Percentiles rank a stretch among this genome's conserved stretches.
These are phyloP conservation scores for Stagonosporopsis rhizophila DNA, from an alignment of 2,329 filamentous ascomycete genomes.

Conservation along the genomic window DNA sequence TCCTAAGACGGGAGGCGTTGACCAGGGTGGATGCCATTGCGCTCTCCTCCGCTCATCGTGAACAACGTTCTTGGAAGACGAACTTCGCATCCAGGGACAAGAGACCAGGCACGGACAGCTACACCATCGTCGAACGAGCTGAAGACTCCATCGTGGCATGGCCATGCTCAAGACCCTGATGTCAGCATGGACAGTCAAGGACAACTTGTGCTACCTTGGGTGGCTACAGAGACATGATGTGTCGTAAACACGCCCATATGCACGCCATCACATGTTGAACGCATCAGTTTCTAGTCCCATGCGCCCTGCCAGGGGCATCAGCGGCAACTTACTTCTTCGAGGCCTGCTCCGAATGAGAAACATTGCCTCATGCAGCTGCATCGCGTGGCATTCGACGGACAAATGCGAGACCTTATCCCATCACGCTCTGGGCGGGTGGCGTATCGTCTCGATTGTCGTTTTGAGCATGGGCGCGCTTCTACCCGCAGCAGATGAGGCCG, in stretches of 20 bases:
- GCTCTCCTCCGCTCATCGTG: conserved; percentile 13
- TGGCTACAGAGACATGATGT: neutral
- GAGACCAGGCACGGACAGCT: neutral
- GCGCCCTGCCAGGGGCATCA: conserved; percentile 12
- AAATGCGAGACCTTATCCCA: neutral
- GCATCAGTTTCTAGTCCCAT: conserved; percentile 10
- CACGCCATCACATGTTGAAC: conserved; percentile 7
- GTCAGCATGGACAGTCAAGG: neutral
- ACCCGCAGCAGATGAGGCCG: conserved; percentile 8
- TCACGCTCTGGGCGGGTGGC: neutral
- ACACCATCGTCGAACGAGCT: neutral
- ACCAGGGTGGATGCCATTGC: conserved; percentile 3
- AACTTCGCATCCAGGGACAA: neutral
- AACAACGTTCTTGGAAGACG: neutral
- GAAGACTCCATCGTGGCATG: neutral
- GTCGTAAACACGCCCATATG: neutral
- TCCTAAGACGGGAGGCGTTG: conserved; percentile 5
- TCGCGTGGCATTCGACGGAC: conserved; percentile 5
- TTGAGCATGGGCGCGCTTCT: conserved; percentile 12
- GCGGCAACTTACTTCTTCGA: conserved; percentile 14
- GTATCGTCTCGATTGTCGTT: neutral
- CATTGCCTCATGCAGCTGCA: conserved; percentile 6
- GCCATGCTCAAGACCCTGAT: neutral
- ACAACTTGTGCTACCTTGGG: neutral
- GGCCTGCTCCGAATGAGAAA: neutral